These are phyloP conservation scores for Tulasnella sp. DNA, from an alignment of 768 basidiomycete genomes.

Conservation along the genomic window DNA sequence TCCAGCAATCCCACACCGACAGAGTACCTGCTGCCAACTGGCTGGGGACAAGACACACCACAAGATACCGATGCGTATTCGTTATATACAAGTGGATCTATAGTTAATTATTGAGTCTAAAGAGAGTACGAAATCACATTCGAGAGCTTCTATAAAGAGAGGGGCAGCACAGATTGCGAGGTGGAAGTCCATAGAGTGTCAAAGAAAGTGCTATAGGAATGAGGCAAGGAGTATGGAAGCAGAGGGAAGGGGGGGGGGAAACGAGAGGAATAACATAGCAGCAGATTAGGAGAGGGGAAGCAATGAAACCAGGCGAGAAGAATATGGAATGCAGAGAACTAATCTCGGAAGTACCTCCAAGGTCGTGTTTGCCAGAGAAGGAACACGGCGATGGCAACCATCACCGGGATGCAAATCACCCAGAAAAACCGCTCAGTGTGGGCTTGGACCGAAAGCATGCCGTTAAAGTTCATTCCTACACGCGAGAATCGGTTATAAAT, in stretches of 20 bases:
- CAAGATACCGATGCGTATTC: neutral
- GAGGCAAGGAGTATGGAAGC: neutral
- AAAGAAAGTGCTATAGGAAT: neutral
- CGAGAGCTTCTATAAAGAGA: neutral
- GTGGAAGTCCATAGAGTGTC: neutral
- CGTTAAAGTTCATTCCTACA: slow-evolving; percentile 31
- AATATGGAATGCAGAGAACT: neutral
- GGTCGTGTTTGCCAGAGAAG: slow-evolving; percentile 1
- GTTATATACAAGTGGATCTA: neutral
- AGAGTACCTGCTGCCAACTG: too few species aligned
- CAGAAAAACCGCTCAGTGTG: slow-evolving; percentile 26
- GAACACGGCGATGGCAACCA: neutral
- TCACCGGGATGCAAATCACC: neutral
- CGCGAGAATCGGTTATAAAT: neutral
- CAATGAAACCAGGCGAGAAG: neutral
- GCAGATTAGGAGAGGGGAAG: neutral
- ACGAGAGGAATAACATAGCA: neutral
- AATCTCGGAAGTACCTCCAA: neutral
- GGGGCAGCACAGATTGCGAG: neutral
- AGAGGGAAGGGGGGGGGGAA: neutral
- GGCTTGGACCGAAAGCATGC: slow-evolving; percentile 16
- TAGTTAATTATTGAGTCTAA: neutral
- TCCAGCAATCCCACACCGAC: too few species aligned
- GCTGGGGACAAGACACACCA: neutral
- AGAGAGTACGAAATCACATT: neutral